Evolutionary conservation across 2,329 filamentous ascomycete species (phyloP), one percentile per base, ranked within the genome.

Genomic region (Monosporascus sp.): DNA sequence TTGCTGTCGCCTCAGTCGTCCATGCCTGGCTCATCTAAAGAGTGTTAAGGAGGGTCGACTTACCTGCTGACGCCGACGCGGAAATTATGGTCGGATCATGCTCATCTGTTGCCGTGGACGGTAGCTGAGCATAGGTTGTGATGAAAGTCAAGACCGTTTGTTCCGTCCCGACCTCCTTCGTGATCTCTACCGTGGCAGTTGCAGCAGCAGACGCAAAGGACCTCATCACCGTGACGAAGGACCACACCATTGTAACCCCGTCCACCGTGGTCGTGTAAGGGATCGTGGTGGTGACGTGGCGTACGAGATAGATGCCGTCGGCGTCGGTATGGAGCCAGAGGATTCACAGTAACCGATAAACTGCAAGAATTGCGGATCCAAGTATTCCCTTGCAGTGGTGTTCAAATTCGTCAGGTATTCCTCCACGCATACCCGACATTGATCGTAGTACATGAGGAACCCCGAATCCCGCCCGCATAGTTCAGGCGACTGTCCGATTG

Each of bases 331-430:
- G 22, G 41, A 7, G 7, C 20, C 20, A 20, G 20, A 44, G 5
- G 41, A 44, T 26, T 46, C n/a, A 17, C 43, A 46, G 26, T 46
- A 46, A 27, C 9, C n/a, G 17, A 46, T 27, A 14, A 46, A 14
- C 22, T 46, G 22, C 24, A 7, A 5, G 31, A 46, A 27, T 22
- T 26, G 31, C 31, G 31, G 31, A 3, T 5, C 31, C 31, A 34
- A 11, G 11, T 34, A 34, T 11, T 14, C 31, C 9, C 9, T 5
- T 4, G 31, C 4, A 9, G 31, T 34, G 11, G 9, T 5, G 9
- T 14, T 34, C 14, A 1, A 1, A 31, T n/a, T 8, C 5, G 0
- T 4, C 6, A 4, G 6, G 3, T 8, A 7, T 31, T 2, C 1
- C 6, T 14, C 24, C 7, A 46, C 1, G 4, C 43, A 46, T 5